Base-by-base conservation (phyloP, 306 rosid genomes). In the Casuarina equisetifolia region DNA sequence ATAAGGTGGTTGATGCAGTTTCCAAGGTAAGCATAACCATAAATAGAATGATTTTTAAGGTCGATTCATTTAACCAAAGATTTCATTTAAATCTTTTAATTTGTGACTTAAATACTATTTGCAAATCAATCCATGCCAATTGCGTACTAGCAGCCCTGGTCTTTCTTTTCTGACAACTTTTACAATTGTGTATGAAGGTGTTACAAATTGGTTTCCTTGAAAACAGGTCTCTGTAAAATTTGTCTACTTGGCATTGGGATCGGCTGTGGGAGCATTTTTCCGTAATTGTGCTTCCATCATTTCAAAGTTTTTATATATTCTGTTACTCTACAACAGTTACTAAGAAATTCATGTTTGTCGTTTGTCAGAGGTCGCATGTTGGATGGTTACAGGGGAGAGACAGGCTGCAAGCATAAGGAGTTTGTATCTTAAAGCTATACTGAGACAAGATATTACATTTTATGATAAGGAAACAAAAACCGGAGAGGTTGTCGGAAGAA, bases 161-260 rank as follows among this genome's bases (percentile, higher is more conserved):
- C 38, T 32, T 57, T 57, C 63, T 17, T 57, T 20, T 58, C 20
- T 25, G 32, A 25, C 32, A 25, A 25, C 4, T 9, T 35, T 61
- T 4, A 9, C 39, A 16, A 9, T 40, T 66, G 35, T 25, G 40
- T 39, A 39, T 66, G 70, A 16, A 2, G 48, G n/a, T 46, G 58
- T 25, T 59, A 39, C n/a, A 68, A n/a, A 61, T 43, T 40, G 46
- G 1, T 4, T 7, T 25, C 57, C 69, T 75, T 25, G 73, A 13
- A 15, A 68, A 69, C 16, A 83, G 89, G 83, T 86, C 12, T 50
- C 79, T 78, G 79, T 86, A 40, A 83, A 78, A 80, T 86, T 66
- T 78, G 85, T 86, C 52, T 86, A 86, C 55, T 76, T 83, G 72
- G 86, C 79, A 13, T 7, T 76, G 59, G 89, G 49, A 59, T 86